A percentile compares a stretch with the other conserved stretches of the same genome.
Evolutionary conservation across 2,329 filamentous ascomycete genomes (phyloP).

Genomic region (Exophiala phaeomuriformis): DNA sequence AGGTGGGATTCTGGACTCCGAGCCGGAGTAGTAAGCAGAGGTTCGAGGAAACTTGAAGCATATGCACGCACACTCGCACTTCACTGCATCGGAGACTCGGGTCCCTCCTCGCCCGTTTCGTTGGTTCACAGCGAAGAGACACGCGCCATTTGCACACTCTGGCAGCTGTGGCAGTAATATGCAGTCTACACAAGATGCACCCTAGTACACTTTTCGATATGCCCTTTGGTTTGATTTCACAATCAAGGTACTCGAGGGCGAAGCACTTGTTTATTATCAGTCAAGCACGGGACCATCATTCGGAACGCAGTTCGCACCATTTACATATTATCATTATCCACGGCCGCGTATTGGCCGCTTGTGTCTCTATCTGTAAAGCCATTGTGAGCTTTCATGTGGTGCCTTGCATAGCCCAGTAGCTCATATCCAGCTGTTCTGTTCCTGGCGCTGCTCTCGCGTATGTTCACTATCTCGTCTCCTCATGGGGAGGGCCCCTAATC

Average conservation of each 20-base stretch:
- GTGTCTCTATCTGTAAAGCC: conserved; percentile 1
- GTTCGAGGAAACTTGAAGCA: too few relatives aligned
- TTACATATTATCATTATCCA: conserved; percentile 12
- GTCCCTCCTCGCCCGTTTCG: too few relatives aligned
- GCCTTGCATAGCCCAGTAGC: conserved; percentile 12
- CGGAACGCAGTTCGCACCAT: background rate
- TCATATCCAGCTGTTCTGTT: conserved; percentile 18
- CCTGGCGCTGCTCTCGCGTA: conserved; percentile 10
- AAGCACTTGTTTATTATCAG: background rate
- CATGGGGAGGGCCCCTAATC: conserved; percentile 5
- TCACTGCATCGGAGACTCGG: too few relatives aligned
- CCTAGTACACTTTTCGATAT: too few relatives aligned
- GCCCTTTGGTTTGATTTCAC: background rate
- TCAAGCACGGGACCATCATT: background rate
- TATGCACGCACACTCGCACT: too few relatives aligned
- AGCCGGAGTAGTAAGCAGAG: too few relatives aligned
- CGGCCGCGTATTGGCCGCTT: background rate
- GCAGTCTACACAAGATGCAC: too few relatives aligned
- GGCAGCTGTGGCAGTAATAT: too few relatives aligned
- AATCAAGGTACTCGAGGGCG: background rate
- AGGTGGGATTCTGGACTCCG: background rate
- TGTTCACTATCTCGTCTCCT: conserved; percentile 16
- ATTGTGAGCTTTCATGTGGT: background rate
- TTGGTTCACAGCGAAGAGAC: too few relatives aligned
- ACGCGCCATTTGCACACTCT: too few relatives aligned